These are phyloP conservation scores for Hypoxylon sp. DNA, from an alignment of 2,329 filamentous ascomycete species.

Conservation along the genomic window DNA sequence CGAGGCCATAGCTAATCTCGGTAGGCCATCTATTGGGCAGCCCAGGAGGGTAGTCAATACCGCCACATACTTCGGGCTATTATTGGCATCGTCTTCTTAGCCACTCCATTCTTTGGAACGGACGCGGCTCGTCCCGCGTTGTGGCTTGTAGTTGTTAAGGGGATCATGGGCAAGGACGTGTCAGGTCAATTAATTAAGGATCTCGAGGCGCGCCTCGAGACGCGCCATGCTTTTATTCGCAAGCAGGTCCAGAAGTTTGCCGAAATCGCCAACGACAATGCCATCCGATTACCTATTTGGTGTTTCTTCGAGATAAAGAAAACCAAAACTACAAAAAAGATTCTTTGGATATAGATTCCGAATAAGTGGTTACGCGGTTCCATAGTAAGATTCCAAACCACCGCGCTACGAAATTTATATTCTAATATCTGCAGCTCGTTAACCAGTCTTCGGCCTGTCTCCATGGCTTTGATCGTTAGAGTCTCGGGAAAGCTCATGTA, in stretches of 20 bases:
- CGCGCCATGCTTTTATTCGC: conserved; percentile 19
- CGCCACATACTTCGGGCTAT: conserved; percentile 31
- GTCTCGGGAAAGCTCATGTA: no score
- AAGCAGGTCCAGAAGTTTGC: conserved; percentile 26
- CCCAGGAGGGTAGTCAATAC: conserved; percentile 30
- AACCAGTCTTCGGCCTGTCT: conserved; percentile 25
- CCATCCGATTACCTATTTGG: conserved; percentile 21
- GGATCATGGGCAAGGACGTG: conserved; percentile 31
- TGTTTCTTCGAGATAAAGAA: conserved; percentile 30
- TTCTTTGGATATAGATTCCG: conserved; percentile 3
- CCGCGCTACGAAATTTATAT: neutral
- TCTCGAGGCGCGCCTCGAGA: conserved; percentile 18
- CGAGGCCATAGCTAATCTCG: neutral
- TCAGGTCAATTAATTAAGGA: conserved; percentile 27
- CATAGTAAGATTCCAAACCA: conserved; percentile 14
- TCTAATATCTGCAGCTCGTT: conserved; percentile 21
- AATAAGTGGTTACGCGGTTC: conserved; percentile 1
- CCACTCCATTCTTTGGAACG: conserved; percentile 36
- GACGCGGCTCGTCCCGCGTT: conserved; percentile 28
- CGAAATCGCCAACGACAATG: conserved; percentile 26
- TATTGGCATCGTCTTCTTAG: conserved; percentile 35
- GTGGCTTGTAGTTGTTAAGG: conserved; percentile 27
- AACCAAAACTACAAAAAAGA: conserved; percentile 22
- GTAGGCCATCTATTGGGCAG: conserved; percentile 35
- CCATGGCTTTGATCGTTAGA: no score